phyloP scores from a whole-genome alignment of 257 asterid species.

The Scutellaria minor region DNA sequence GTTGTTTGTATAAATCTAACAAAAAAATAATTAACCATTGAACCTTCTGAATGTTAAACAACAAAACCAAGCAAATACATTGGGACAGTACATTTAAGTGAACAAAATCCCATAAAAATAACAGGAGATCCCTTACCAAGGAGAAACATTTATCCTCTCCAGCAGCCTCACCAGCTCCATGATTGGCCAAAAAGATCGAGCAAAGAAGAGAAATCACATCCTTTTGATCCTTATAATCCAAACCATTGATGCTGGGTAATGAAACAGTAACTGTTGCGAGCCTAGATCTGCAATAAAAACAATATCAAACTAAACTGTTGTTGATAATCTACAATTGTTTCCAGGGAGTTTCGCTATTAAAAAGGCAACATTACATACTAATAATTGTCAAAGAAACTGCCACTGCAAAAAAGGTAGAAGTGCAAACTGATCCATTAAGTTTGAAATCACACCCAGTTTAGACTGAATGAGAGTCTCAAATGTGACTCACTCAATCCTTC shows the following conservation, averaged over 20 bases:
- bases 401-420: conserved; percentile 5
- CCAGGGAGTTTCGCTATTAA: background rate
- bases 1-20: conserved; percentile 12
- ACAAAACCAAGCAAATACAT: conserved; percentile 17
- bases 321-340: conserved; percentile 2
- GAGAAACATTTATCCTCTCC: conserved; percentile 59
- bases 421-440: conserved; percentile 17
- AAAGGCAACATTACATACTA: conserved; percentile 2
- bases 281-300: conserved; percentile 45
- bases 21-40: background rate
- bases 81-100: background rate
- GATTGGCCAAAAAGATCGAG: conserved; percentile 76
- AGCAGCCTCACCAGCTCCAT: conserved; percentile 78
- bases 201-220: conserved; percentile 67
- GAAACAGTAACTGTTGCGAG: conserved; percentile 69
- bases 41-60: background rate
- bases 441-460: background rate
- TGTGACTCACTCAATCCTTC: background rate
- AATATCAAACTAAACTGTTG: background rate
- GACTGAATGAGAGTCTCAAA: conserved; percentile 6
- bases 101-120: background rate
- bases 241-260: conserved; percentile 46
- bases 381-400: background rate
- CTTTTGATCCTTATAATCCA: conserved; percentile 44
- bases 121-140: conserved; percentile 52